Evolutionary conservation across 192 early-diverging fungal genomes (phyloP).

Genomic region (Coemansia javaensis): DNA sequence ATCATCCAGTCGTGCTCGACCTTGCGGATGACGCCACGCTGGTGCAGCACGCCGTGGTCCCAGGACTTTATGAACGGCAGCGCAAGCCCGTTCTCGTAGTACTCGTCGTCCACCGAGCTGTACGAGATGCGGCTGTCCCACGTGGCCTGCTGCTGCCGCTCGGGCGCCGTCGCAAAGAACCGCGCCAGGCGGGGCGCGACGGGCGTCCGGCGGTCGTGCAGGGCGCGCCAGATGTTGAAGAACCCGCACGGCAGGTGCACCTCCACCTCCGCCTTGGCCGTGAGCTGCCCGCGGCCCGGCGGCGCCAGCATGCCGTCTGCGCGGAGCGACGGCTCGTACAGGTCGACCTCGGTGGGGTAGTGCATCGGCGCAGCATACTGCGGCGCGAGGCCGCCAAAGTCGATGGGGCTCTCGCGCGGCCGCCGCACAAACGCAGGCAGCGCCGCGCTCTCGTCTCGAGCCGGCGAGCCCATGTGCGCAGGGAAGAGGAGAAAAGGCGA

Average conservation of each 20-base stretch:
- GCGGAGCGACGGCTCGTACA: slow-evolving; percentile 34
- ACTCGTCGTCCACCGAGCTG: slow-evolving; percentile 50
- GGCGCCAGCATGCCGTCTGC: not conserved
- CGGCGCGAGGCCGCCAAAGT: slow-evolving; percentile 29
- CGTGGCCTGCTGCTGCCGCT: not conserved
- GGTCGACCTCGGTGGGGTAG: slow-evolving; percentile 41
- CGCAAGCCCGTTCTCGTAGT: slow-evolving; percentile 43
- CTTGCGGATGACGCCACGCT: slow-evolving; percentile 31
- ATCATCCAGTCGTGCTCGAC: slow-evolving; percentile 48
- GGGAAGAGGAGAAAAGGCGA: no score
- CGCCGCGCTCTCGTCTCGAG: not conserved
- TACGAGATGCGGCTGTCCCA: slow-evolving; percentile 50
- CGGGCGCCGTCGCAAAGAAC: slow-evolving; percentile 8
- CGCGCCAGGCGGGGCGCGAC: slow-evolving; percentile 18
- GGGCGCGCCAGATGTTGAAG: slow-evolving; percentile 44
- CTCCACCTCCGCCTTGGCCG: slow-evolving; percentile 14
- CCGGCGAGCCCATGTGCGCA: not conserved
- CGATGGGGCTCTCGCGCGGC: slow-evolving; percentile 11
- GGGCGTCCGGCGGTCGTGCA: slow-evolving; percentile 21
- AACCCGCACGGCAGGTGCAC: slow-evolving; percentile 35
- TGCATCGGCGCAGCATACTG: slow-evolving; percentile 34
- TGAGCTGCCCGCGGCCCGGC: not conserved
- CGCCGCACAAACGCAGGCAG: slow-evolving; percentile 8
- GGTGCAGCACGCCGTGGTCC: slow-evolving; percentile 21
- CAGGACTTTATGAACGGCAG: slow-evolving; percentile 41